phyloP scores from a whole-genome alignment of 164 flowering plant genomes.

The Aristolochia californica region DNA sequence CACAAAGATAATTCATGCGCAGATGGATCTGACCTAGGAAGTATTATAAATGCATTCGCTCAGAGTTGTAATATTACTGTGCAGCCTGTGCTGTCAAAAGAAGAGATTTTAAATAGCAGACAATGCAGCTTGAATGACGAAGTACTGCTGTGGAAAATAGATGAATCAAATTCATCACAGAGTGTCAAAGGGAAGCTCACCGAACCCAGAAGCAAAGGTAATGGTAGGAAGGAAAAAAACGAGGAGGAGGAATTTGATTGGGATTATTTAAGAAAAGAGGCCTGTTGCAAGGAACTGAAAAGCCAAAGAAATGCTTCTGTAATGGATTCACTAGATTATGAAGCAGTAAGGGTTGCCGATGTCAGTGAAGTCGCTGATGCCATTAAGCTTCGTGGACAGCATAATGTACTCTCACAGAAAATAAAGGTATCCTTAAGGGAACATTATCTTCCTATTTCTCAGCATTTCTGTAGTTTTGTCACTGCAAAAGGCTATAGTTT shows the following conservation, averaged over 20 bases:
- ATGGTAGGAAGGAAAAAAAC: conserved; percentile 23
- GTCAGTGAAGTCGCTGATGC: conserved; percentile 38
- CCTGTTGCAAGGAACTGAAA: conserved; percentile 13
- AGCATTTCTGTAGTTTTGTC: too few species aligned
- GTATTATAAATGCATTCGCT: too few species aligned
- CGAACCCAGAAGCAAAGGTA: conserved; percentile 5
- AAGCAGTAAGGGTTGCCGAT: conserved; percentile 47
- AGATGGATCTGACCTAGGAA: too few species aligned
- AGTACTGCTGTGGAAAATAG: not conserved
- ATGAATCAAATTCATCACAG: not conserved
- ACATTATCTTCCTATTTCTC: not conserved
- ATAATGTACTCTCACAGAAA: conserved; percentile 48
- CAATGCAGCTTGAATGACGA: not conserved
- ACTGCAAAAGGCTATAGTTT: too few species aligned
- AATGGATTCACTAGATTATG: conserved; percentile 66
- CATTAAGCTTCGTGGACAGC: conserved; percentile 57
- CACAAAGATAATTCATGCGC: too few species aligned
- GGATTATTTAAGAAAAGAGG: conserved; percentile 57
- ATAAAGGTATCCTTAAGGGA: conserved; percentile 39
- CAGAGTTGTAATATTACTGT: too few species aligned
- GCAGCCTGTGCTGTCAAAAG: not conserved
- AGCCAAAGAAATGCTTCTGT: conserved; percentile 25
- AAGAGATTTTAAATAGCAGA: too few species aligned
- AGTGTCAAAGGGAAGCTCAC: not conserved
- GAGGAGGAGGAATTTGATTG: conserved; percentile 41